phyloP scores from a whole-genome alignment of 2,329 filamentous ascomycete genomes.

The Ophiostoma fasciatum region DNA sequence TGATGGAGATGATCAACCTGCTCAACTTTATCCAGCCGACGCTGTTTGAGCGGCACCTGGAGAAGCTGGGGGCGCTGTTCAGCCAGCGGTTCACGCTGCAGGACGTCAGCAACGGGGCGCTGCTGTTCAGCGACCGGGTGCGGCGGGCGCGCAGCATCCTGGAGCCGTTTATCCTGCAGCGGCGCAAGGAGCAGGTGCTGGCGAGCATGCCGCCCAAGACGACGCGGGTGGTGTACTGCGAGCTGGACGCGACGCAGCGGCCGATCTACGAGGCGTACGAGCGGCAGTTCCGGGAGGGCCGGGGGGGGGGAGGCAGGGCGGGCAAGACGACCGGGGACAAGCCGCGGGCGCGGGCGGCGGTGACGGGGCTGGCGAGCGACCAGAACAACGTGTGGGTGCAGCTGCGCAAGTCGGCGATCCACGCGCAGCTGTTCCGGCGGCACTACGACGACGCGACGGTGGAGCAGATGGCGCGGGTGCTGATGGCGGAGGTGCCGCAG shows the following conservation, averaged over 20 bases:
- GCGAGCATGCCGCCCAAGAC: conserved; percentile 67
- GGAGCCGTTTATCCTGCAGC: conserved; percentile 83
- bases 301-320: conserved; percentile 17
- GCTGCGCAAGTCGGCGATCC: conserved; percentile 80
- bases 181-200: conserved; percentile 89
- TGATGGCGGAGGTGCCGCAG: conserved; percentile 53
- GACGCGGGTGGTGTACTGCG: conserved; percentile 64
- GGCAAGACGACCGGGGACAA: conserved; percentile 17
- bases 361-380: conserved; percentile 30
- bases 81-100: conserved; percentile 79
- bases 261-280: conserved; percentile 55
- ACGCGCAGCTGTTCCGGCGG: conserved; percentile 74
- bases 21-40: conserved; percentile 87
- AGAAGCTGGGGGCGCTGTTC: conserved; percentile 77
- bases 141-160: conserved; percentile 79
- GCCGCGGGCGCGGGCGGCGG: conserved; percentile 8
- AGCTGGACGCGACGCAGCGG: conserved; percentile 58
- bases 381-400: conserved; percentile 72
- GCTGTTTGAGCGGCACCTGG: conserved; percentile 62
- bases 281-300: conserved; percentile 48
- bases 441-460: conserved; percentile 65
- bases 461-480: conserved; percentile 54
- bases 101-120: conserved; percentile 63
- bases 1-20: conserved; percentile 80
- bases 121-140: conserved; percentile 79